These are phyloP conservation scores for Sherardia arvensis DNA, from an alignment of 257 asterid species.

Conservation along the genomic window DNA sequence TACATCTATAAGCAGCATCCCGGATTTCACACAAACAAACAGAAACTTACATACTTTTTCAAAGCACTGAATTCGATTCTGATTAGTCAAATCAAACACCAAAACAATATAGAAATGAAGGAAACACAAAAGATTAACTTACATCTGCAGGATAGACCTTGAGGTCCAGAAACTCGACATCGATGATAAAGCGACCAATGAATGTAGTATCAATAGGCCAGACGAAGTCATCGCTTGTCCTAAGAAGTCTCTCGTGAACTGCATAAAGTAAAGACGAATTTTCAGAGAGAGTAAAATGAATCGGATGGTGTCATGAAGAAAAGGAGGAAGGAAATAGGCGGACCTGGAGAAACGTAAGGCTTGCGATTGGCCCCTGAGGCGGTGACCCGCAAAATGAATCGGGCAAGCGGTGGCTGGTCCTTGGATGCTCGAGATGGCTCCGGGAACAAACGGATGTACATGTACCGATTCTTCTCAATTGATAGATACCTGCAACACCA, in stretches of 20 bases:
- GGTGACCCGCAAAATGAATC: conserved; percentile 65
- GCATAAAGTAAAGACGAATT: conserved; percentile 21
- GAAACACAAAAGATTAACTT: no score
- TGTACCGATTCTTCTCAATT: conserved; percentile 53
- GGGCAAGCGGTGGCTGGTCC: conserved; percentile 86
- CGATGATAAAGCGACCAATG: conserved; percentile 65
- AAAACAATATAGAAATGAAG: not conserved
- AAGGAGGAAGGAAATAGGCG: not conserved
- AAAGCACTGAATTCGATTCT: no score
- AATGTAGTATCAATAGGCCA: conserved; percentile 57
- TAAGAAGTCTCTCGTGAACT: conserved; percentile 76
- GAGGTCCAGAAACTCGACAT: conserved; percentile 84
- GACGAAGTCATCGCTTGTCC: conserved; percentile 76
- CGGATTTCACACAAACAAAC: not conserved
- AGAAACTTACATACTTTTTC: no score
- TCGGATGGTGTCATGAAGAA: no score
- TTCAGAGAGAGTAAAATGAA: not conserved
- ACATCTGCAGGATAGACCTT: conserved; percentile 53
- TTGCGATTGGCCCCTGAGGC: conserved; percentile 50
- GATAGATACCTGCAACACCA: conserved; percentile 38
- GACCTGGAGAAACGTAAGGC: conserved; percentile 73
- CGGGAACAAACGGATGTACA: conserved; percentile 66
- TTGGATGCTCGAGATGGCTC: conserved; percentile 66
- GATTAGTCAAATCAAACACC: not conserved
- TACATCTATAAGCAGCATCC: no score